Percentiles rank a stretch among this genome's conserved stretches.
phyloP scores from a whole-genome alignment of 768 basidiomycete species.

The Termitomyces sp. region DNA sequence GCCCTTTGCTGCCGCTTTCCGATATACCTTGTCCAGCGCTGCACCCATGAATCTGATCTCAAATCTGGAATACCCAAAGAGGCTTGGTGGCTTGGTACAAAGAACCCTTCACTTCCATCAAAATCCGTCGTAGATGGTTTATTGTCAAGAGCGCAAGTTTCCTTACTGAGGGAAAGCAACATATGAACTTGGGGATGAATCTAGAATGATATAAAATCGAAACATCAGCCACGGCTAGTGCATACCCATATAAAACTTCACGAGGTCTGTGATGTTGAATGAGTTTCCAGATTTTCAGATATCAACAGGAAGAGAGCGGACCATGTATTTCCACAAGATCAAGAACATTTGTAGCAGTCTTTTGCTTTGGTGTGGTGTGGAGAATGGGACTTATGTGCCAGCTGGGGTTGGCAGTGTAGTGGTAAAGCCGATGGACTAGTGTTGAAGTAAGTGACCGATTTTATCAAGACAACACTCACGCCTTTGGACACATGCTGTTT shows the following conservation, averaged over 20 bases:
- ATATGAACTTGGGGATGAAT: slow-evolving; percentile 96
- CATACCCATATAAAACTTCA: slow-evolving; percentile 81
- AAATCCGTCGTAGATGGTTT: slow-evolving; percentile 80
- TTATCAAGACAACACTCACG: slow-evolving; percentile 43
- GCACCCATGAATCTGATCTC: slow-evolving; percentile 84
- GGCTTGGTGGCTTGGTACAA: slow-evolving; percentile 74
- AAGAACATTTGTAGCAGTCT: slow-evolving; percentile 48
- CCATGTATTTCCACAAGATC: slow-evolving; percentile 74
- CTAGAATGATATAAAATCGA: not conserved
- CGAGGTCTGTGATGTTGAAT: slow-evolving; percentile 52
- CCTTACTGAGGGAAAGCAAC: slow-evolving; percentile 89
- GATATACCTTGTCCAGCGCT: slow-evolving; percentile 80
- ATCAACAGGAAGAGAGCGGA: slow-evolving; percentile 24
- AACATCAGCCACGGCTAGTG: not conserved
- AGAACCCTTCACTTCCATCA: slow-evolving; percentile 90
- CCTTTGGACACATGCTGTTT: slow-evolving; percentile 80
- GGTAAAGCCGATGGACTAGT: slow-evolving; percentile 86
- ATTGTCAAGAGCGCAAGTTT: slow-evolving; percentile 77
- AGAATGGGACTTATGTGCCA: slow-evolving; percentile 57
- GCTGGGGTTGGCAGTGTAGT: slow-evolving; percentile 38
- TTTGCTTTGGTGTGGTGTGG: slow-evolving; percentile 73
- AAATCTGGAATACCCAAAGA: slow-evolving; percentile 80
- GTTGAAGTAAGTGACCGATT: slow-evolving; percentile 5
- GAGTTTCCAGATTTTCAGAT: not conserved
- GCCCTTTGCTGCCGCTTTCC: slow-evolving; percentile 72